Evolutionary conservation across 75 land plant species (phyloP).

Genomic region (Picea glauca): DNA sequence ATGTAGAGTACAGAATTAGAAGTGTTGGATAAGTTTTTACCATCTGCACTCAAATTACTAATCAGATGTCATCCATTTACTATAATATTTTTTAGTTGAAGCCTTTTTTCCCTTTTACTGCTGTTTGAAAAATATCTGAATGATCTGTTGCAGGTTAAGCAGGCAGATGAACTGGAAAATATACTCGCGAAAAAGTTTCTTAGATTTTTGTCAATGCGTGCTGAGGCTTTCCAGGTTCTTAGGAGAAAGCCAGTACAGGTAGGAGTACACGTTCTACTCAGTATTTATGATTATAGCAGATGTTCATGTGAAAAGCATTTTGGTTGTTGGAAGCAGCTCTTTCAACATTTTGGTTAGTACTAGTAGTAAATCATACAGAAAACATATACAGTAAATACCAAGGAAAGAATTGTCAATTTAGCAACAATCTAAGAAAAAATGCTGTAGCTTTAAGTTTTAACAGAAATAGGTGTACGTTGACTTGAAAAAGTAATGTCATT

Average conservation of each 20-base stretch:
- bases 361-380: not conserved
- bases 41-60: not conserved
- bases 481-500: too few relatives aligned
- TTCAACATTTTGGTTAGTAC: not conserved
- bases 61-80: not conserved
- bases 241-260: constrained; percentile 98
- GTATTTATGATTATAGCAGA: not conserved
- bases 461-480: too few relatives aligned
- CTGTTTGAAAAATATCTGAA: not conserved
- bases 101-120: not conserved
- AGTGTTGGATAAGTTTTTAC: not conserved
- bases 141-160: constrained; percentile 68
- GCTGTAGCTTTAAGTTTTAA: too few relatives aligned
- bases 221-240: constrained; percentile 94
- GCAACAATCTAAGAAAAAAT: not conserved
- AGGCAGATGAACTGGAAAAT: constrained; percentile 96
- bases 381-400: too few relatives aligned
- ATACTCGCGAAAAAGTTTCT: constrained; percentile 94
- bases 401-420: not conserved
- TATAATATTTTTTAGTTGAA: not conserved
- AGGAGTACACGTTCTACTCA: constrained; percentile 4
- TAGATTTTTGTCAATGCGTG: constrained; percentile 96
- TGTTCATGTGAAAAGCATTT: not conserved
- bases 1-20: not conserved
- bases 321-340: not conserved